Conservation (phyloP, 2,329 filamentous ascomycete species). For the Cordyceps fumosorosea region DNA sequence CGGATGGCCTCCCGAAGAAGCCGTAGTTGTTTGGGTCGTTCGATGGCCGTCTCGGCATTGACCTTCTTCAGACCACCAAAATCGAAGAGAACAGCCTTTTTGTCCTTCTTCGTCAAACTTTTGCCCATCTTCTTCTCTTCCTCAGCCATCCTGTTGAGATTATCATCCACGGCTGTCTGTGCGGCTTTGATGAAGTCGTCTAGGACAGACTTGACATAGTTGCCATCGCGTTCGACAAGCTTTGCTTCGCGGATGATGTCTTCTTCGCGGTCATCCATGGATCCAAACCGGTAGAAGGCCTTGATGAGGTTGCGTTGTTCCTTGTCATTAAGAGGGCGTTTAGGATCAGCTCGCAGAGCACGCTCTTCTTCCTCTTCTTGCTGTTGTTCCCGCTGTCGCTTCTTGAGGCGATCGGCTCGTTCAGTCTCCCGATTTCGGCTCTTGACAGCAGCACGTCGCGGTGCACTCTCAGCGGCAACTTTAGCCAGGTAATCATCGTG, state of each 20-base stretch:
- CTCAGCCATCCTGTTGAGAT: slow-evolving; percentile 66
- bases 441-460: slow-evolving; percentile 63
- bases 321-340: slow-evolving; percentile 83
- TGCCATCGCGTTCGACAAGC: slow-evolving; percentile 71
- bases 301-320: slow-evolving; percentile 88
- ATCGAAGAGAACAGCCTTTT: slow-evolving; percentile 93
- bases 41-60: slow-evolving; percentile 91
- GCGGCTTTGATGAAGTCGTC: slow-evolving; percentile 62
- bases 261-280: slow-evolving; percentile 78
- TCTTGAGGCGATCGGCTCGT: slow-evolving; percentile 60
- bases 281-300: slow-evolving; percentile 85
- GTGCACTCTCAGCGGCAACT: slow-evolving; percentile 78
- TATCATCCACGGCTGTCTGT: slow-evolving; percentile 54
- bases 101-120: slow-evolving; percentile 88
- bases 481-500: slow-evolving; percentile 77
- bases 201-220: slow-evolving; percentile 70
- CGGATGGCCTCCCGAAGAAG: slow-evolving; percentile 69
- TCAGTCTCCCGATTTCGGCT: slow-evolving; percentile 53
- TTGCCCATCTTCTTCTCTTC: slow-evolving; percentile 80
- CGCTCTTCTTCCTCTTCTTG: slow-evolving; percentile 68
- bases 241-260: slow-evolving; percentile 86
- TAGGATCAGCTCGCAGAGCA: slow-evolving; percentile 71
- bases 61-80: slow-evolving; percentile 89
- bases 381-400: slow-evolving; percentile 56
- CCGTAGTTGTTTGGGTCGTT: slow-evolving; percentile 82